These are phyloP conservation scores for Oryza longistaminata DNA, from an alignment of 176 grass and related monocot species.

Conservation along the genomic window DNA sequence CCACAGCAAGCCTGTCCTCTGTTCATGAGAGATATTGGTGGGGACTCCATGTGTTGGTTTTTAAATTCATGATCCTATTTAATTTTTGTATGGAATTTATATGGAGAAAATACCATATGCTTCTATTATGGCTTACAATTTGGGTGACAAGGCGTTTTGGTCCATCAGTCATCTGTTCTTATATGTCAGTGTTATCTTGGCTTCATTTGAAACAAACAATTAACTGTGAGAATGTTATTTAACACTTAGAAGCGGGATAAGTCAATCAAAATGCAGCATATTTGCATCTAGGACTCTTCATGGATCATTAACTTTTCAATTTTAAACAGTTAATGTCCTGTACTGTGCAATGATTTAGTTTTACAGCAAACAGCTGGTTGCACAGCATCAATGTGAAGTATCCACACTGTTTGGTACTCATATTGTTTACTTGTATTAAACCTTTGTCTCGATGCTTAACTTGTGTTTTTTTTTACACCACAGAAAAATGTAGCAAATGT, in stretches of 20 bases:
- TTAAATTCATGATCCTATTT: no score
- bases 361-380: not conserved
- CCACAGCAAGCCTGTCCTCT: not conserved
- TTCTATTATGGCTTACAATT: no score
- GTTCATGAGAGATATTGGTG: not conserved
- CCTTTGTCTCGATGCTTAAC: not conserved
- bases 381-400: not conserved
- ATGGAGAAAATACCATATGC: no score
- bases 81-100: no score
- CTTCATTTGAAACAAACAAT: not conserved
- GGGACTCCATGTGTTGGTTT: not conserved
- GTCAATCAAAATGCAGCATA: not conserved
- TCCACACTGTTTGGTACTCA: not conserved
- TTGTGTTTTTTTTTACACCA: not conserved
- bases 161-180: no score
- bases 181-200: not conserved
- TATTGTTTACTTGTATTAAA: not conserved
- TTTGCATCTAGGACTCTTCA: not conserved
- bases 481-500: not conserved
- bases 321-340: not conserved
- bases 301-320: not conserved
- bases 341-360: not conserved
- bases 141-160: no score
- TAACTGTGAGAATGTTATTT: not conserved
- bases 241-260: not conserved